Base-by-base conservation (phyloP, 2,329 filamentous ascomycete genomes). In the Colletotrichum paranaense region DNA sequence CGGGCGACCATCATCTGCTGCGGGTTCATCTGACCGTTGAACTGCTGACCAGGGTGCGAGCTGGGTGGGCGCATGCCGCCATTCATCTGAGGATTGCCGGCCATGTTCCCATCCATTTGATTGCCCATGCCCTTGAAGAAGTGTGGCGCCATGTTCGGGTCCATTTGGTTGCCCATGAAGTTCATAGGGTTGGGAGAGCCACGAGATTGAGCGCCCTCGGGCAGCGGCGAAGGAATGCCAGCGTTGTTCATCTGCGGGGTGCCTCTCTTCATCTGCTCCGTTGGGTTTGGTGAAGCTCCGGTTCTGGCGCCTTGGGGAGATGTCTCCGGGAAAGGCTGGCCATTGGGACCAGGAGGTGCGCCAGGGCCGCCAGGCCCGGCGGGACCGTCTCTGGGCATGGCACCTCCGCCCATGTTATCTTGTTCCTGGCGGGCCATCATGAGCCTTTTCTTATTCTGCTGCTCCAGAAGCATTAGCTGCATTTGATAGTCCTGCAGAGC, bases 401-500 rank as follows among this genome's bases (percentile, higher is more conserved):
- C 80, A 62, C 79, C 85, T 8, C 42, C 42, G 53, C 85, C 85
- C 72, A 86, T 85, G 63, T 85, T 87, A 72, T 95, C 94, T 81
- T 96, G 93, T 80, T 95, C 91, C 80, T 92, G 93, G 22, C 94
- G 91, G 49, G 94, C 94, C 93, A 95, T 95, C 87, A 95, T 91
- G 62, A 96, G 87, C 22, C 94, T 88, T 83, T 95, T 95, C 87
- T 95, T 96, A 78, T 96, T 96, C 83, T 96, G 93, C 82, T 95
- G 94, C 83, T 96, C 94, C 19, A 96, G 88, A 62, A 95, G 84
- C 94, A 95, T 96, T 80, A 96, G 84, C 81, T 96, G 94, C 93
- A 95, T 95, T 84, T 96, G 94, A 78, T 96, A 96, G 81, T 97
- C 94, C 82, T 95, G 93, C 58, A 96, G 87, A 26, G 94, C 94